These are phyloP conservation scores for Solanum tacnaense DNA, from an alignment of 257 asterid genomes.

Conservation along the genomic window DNA sequence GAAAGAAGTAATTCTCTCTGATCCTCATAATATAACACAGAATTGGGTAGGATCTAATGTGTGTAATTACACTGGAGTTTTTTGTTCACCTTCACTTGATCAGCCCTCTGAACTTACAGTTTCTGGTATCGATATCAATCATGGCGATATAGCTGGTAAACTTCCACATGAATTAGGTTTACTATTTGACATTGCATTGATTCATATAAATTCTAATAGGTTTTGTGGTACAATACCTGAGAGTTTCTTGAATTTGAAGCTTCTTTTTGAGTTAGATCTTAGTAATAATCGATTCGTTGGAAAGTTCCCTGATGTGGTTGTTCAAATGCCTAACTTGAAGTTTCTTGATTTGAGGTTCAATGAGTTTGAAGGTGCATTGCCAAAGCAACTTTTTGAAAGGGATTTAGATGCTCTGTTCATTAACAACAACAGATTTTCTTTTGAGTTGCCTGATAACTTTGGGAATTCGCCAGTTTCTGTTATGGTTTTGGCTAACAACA, in stretches of 20 bases:
- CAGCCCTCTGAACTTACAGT: conserved; percentile 33
- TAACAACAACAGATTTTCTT: conserved; percentile 40
- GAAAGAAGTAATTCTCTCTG: conserved; percentile 44
- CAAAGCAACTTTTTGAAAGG: conserved; percentile 32
- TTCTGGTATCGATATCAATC: conserved; percentile 58
- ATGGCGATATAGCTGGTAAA: conserved; percentile 44
- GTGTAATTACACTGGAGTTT: conserved; percentile 53
- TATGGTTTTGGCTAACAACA: conserved; percentile 46
- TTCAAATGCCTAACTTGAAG: conserved; percentile 25
- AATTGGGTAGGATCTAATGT: conserved; percentile 52
- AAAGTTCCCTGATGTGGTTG: conserved; percentile 27
- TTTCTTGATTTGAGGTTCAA: conserved; percentile 53
- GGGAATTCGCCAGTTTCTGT: conserved; percentile 53
- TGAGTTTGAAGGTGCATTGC: conserved; percentile 47
- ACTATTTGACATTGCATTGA: conserved; percentile 39
- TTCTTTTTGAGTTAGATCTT: conserved; percentile 49
- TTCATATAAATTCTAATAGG: conserved; percentile 55
- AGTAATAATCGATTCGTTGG: conserved; percentile 55
- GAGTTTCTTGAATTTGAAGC: conserved; percentile 37
- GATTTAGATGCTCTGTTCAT: conserved; percentile 45
- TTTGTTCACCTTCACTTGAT: conserved; percentile 50
- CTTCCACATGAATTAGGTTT: conserved; percentile 51
- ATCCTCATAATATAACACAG: conserved; percentile 35
- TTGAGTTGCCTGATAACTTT: conserved; percentile 32
- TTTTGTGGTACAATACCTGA: conserved; percentile 48